Evolutionary conservation across 495 filamentous ascomycete species (phyloP).

Genomic region (Hyphodiscus hymeniophilus): DNA sequence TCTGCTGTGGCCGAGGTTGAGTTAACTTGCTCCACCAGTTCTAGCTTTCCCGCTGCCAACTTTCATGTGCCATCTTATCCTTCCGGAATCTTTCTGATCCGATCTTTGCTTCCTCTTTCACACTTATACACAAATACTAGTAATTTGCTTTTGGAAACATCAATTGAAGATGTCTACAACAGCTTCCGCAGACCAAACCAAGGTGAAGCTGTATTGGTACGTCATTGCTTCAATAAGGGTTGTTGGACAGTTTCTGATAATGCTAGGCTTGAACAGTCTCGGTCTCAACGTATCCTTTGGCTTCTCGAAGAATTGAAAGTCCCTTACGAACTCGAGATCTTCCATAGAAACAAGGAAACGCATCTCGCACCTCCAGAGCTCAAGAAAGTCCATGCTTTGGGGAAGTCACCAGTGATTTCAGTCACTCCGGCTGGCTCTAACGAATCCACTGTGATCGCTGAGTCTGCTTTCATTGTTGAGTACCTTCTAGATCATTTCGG

Average conservation of each 20-base stretch:
- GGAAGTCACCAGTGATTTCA: slow-evolving; percentile 71
- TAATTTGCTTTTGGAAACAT: neutral
- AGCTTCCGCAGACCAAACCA: slow-evolving; percentile 32
- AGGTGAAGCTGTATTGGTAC: slow-evolving; percentile 72
- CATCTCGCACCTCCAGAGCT: slow-evolving; percentile 62
- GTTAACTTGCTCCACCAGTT: no score
- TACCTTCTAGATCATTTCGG: slow-evolving; percentile 74
- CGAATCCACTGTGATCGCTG: slow-evolving; percentile 61
- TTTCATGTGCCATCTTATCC: no score
- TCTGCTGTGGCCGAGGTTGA: no score
- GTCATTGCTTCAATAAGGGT: slow-evolving; percentile 8
- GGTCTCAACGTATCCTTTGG: slow-evolving; percentile 82
- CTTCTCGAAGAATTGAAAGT: slow-evolving; percentile 79
- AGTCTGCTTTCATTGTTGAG: slow-evolving; percentile 71
- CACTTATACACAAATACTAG: no score
- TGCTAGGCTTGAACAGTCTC: slow-evolving; percentile 64
- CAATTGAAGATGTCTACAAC: slow-evolving; percentile 5
- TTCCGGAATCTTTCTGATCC: no score
- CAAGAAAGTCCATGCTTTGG: slow-evolving; percentile 72
- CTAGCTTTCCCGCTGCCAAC: no score
- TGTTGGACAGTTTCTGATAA: neutral
- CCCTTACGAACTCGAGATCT: slow-evolving; percentile 67
- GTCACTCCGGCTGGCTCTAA: slow-evolving; percentile 37
- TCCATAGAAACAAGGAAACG: slow-evolving; percentile 50
- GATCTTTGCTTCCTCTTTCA: no score